These are phyloP conservation scores for Striga hermonthica DNA, from an alignment of 305 asterid species.

Conservation along the genomic window DNA sequence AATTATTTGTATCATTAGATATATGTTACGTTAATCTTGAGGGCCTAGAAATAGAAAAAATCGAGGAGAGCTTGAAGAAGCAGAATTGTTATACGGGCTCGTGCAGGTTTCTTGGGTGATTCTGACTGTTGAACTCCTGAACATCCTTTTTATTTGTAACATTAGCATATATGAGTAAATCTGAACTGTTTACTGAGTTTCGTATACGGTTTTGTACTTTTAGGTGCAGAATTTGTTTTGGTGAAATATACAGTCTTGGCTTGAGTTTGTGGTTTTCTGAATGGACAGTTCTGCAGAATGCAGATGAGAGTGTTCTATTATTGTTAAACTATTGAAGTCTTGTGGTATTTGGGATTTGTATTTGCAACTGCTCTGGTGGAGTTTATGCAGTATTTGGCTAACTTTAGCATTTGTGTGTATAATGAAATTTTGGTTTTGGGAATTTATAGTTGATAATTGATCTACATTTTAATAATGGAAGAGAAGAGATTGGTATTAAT, in stretches of 20 bases:
- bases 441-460: too few species aligned
- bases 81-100: slow-evolving; percentile 19
- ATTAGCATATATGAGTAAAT: slow-evolving; percentile 11
- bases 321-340: not conserved
- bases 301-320: slow-evolving; percentile 12
- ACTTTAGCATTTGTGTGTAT: too few species aligned
- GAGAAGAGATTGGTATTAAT: too few species aligned
- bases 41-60: slow-evolving; percentile 26
- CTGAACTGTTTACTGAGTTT: slow-evolving; percentile 20
- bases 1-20: slow-evolving; percentile 25
- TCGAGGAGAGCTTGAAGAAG: slow-evolving; percentile 19
- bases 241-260: not conserved
- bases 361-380: too few species aligned
- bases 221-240: slow-evolving; percentile 15
- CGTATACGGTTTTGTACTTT: slow-evolving; percentile 29
- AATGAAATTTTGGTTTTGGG: too few species aligned
- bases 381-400: too few species aligned
- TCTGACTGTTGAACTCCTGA: slow-evolving; percentile 21
- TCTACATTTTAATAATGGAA: too few species aligned
- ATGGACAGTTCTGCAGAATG: slow-evolving; percentile 15
- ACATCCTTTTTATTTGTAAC: slow-evolving; percentile 32
- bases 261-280: slow-evolving; percentile 15
- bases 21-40: slow-evolving; percentile 20
- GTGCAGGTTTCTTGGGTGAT: slow-evolving; percentile 16
- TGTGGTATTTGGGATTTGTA: not conserved